These are phyloP conservation scores for Rhododendron molle DNA, from an alignment of 148 eudicot species.

Conservation along the genomic window DNA sequence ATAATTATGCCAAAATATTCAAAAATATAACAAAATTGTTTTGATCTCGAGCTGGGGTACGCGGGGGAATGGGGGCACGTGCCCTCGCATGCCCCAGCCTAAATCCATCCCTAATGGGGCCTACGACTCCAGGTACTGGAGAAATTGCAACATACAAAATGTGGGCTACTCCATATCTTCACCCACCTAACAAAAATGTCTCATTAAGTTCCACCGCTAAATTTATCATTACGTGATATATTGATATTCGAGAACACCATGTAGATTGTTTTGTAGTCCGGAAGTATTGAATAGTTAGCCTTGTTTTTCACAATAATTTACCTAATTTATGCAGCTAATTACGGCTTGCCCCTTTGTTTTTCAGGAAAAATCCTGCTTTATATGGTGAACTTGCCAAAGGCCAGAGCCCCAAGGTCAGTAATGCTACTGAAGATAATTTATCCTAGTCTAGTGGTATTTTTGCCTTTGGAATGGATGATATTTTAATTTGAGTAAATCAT, in stretches of 20 bases:
- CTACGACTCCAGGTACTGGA: no score
- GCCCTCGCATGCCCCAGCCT: no score
- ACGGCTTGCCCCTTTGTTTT: conserved; percentile 13
- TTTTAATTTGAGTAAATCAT: no score
- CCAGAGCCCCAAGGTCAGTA: conserved; percentile 78
- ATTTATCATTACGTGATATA: not conserved
- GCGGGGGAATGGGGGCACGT: no score
- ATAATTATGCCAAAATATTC: no score
- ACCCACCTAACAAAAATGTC: not conserved
- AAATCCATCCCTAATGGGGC: no score
- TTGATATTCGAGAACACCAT: not conserved
- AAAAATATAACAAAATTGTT: no score
- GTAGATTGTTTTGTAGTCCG: no score
- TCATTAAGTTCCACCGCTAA: not conserved
- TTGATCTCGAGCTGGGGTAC: no score
- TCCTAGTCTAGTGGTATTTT: not conserved
- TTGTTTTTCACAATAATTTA: not conserved
- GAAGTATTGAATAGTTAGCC: not conserved
- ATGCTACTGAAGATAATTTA: not conserved
- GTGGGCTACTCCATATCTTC: not conserved
- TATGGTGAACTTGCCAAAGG: conserved; percentile 65
- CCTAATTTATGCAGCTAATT: not conserved
- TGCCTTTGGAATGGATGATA: not conserved
- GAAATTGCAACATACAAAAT: not conserved
- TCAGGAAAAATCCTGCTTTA: conserved; percentile 62